phyloP scores from a whole-genome alignment of 176 grass and related monocot genomes.

The Calamus simplicifolius region DNA sequence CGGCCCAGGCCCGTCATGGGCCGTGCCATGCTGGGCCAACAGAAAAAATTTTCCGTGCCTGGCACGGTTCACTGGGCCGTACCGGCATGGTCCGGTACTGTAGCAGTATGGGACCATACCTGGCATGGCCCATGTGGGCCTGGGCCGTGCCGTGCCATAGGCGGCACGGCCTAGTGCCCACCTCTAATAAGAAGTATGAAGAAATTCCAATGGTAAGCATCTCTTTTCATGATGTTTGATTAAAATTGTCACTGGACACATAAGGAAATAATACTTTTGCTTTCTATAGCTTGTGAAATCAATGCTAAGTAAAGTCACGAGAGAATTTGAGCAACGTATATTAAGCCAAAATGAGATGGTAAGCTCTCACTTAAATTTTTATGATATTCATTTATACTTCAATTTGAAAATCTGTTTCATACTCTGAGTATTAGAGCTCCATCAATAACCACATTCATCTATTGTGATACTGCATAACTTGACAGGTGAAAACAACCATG shows the following conservation, averaged over 20 bases:
- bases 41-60: too few relatives aligned
- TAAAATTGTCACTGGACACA: too few relatives aligned
- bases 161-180: too few relatives aligned
- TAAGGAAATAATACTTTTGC: neutral
- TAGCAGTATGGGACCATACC: too few relatives aligned
- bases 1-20: too few relatives aligned
- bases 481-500: constrained; percentile 36
- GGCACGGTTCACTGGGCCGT: too few relatives aligned
- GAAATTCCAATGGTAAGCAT: constrained; percentile 68
- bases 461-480: neutral
- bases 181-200: too few relatives aligned
- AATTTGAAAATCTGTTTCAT: neutral
- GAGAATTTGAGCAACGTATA: constrained; percentile 59
- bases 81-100: too few relatives aligned
- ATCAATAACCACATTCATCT: neutral
- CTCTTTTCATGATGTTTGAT: constrained; percentile 3
- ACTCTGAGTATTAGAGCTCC: neutral
- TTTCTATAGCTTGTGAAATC: constrained; percentile 69
- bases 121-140: too few relatives aligned
- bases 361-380: constrained; percentile 4
- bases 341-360: constrained; percentile 57
- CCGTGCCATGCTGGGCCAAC: too few relatives aligned
- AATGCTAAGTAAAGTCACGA: constrained; percentile 68
- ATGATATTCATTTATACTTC: too few relatives aligned
- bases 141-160: too few relatives aligned